These are phyloP conservation scores for Annona cherimola DNA, from an alignment of 164 flowering plant species.

Conservation along the genomic window DNA sequence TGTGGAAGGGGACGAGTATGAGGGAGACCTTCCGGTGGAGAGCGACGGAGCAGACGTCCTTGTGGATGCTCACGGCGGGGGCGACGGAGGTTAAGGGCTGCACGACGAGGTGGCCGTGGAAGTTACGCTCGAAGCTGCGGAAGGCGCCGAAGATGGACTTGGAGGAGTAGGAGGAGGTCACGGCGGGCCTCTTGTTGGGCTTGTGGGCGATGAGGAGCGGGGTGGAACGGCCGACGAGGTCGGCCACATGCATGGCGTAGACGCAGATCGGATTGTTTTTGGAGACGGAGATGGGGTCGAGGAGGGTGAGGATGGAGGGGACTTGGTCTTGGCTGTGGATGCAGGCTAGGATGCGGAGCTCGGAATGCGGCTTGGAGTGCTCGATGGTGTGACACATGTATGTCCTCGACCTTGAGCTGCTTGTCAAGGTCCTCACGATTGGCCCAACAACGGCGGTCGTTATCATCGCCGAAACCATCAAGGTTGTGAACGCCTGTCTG, in stretches of 20 bases:
- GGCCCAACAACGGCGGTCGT: neutral
- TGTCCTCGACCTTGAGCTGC: neutral
- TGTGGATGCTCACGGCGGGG: slow-evolving; percentile 42
- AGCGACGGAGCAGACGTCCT: slow-evolving; percentile 21
- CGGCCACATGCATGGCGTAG: slow-evolving; percentile 3
- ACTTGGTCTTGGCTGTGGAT: slow-evolving; percentile 12
- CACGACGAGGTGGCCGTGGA: neutral
- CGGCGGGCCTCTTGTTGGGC: neutral
- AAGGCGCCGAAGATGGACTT: slow-evolving; percentile 9
- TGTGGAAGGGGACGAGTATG: neutral
- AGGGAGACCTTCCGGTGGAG: neutral
- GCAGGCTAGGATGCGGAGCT: slow-evolving; percentile 10
- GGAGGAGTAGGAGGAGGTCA: neutral
- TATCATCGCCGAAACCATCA: neutral
- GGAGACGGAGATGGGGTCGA: slow-evolving; percentile 14
- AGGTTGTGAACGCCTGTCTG: neutral
- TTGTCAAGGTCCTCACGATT: neutral
- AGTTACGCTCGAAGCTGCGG: neutral
- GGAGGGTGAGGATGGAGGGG: slow-evolving; percentile 13
- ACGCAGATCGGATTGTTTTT: slow-evolving; percentile 1
- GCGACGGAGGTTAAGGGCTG: slow-evolving; percentile 27
- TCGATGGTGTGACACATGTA: neutral
- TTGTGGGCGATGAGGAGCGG: neutral
- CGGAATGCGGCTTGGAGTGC: neutral
- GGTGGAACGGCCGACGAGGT: slow-evolving; percentile 14